A percentile compares a stretch with the other conserved stretches of the same genome.
Evolutionary conservation across 2,329 filamentous ascomycete genomes (phyloP).

Genomic region (Talaromyces sp.): DNA sequence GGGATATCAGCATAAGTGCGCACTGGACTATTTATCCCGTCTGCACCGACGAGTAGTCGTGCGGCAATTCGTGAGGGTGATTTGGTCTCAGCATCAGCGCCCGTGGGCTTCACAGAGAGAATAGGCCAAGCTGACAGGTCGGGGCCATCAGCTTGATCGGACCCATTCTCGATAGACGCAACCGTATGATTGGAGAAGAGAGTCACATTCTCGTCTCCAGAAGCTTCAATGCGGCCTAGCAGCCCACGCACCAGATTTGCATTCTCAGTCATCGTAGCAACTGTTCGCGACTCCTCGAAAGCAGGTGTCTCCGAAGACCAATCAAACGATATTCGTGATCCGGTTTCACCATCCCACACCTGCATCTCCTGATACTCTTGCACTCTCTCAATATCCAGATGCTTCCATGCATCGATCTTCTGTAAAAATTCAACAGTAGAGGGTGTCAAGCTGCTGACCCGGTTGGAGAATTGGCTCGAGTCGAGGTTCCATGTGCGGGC

Average conservation of each 20-base stretch:
- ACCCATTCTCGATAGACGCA: slow-evolving; percentile 75
- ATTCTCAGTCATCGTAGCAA: slow-evolving; percentile 98
- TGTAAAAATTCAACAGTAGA: slow-evolving; percentile 81
- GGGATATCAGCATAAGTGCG: slow-evolving; percentile 84
- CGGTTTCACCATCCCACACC: slow-evolving; percentile 94
- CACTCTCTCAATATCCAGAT: slow-evolving; percentile 71
- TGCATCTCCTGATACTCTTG: slow-evolving; percentile 96
- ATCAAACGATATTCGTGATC: slow-evolving; percentile 86
- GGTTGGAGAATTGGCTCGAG: slow-evolving; percentile 77
- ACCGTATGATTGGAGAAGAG: slow-evolving; percentile 78
- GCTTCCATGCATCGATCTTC: slow-evolving; percentile 80
- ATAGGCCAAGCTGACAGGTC: slow-evolving; percentile 89
- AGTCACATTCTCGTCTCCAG: slow-evolving; percentile 62
- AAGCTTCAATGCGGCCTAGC: slow-evolving; percentile 68
- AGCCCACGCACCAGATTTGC: slow-evolving; percentile 81
- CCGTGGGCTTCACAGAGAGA: slow-evolving; percentile 67
- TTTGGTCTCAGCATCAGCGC: slow-evolving; percentile 20
- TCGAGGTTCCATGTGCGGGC: slow-evolving; percentile 68
- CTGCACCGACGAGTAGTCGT: slow-evolving; percentile 85
- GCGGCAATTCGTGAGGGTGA: slow-evolving; percentile 66
- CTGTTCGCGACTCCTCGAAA: slow-evolving; percentile 59
- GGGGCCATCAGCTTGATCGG: slow-evolving; percentile 61
- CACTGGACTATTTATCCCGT: slow-evolving; percentile 93
- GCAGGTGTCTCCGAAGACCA: slow-evolving; percentile 58
- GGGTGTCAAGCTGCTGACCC: slow-evolving; percentile 92